Conservation (phyloP, 164 flowering plant genomes). For the Paratinospora sagittata region DNA sequence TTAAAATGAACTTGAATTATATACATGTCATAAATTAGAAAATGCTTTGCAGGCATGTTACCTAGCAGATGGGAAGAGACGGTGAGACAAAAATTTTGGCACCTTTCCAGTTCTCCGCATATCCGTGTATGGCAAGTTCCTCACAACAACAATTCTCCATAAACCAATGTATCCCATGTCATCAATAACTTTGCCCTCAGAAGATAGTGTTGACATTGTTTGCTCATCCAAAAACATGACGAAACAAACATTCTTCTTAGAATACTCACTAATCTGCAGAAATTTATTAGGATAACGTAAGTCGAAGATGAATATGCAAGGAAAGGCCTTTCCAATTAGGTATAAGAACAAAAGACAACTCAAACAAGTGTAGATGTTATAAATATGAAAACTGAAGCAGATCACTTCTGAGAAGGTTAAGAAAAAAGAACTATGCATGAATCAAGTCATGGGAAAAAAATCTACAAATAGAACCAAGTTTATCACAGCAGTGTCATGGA, state of each 20-base stretch:
- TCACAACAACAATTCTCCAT: slow-evolving; percentile 78
- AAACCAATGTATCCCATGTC: slow-evolving; percentile 64
- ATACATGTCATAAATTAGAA: not conserved
- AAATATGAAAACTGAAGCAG: not conserved
- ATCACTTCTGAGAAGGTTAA: not conserved
- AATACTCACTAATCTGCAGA: slow-evolving; percentile 77
- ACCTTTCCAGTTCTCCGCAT: slow-evolving; percentile 94
- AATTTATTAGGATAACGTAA: slow-evolving; percentile 11
- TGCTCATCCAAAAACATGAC: slow-evolving; percentile 91
- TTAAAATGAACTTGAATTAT: not conserved
- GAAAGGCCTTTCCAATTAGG: not conserved
- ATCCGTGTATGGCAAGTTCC: slow-evolving; percentile 80
- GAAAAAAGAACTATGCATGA: not conserved
- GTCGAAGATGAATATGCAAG: not conserved
- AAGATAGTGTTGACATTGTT: slow-evolving; percentile 52
- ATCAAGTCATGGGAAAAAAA: not conserved
- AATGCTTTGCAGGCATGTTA: slow-evolving; percentile 20
- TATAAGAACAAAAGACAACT: not conserved
- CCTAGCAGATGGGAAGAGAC: slow-evolving; percentile 90
- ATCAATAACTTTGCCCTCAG: slow-evolving; percentile 67
- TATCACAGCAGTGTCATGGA: not conserved
- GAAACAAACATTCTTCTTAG: slow-evolving; percentile 85
- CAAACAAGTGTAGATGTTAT: not conserved
- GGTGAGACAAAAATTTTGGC: slow-evolving; percentile 90
- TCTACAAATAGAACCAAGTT: not conserved